Conservation (phyloP, 306 rosid genomes). For the Styphnolobium japonicum region DNA sequence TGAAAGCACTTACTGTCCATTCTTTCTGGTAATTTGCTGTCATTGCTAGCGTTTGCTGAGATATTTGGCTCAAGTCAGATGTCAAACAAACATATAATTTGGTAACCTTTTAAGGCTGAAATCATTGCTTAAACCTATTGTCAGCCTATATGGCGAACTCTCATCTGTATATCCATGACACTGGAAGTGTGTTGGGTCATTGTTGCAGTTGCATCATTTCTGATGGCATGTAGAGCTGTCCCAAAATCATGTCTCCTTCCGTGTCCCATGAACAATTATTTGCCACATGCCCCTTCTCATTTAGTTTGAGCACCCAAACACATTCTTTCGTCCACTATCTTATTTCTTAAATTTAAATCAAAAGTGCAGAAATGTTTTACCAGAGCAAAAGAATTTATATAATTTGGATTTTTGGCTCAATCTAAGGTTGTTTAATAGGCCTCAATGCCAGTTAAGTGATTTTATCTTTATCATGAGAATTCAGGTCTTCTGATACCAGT, state of each 20-base stretch:
- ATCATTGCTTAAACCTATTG: not conserved
- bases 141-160: not conserved
- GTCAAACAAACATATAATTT: constrained; percentile 7
- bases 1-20: not conserved
- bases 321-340: not conserved
- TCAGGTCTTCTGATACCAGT: not conserved
- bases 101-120: not conserved
- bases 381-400: not conserved
- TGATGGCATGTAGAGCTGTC: not conserved
- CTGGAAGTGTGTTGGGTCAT: not conserved
- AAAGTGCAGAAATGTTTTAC: too few relatives aligned
- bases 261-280: not conserved
- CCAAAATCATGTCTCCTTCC: not conserved
- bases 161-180: not conserved
- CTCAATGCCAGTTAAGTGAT: not conserved
- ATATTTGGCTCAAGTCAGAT: constrained; percentile 4
- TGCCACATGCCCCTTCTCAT: not conserved
- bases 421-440: not conserved
- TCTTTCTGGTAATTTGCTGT: not conserved
- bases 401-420: not conserved
- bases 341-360: too few relatives aligned
- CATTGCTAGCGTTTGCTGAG: not conserved
- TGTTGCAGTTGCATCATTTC: not conserved
- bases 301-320: not conserved
- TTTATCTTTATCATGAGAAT: not conserved